Conservation (phyloP, 768 basidiomycete genomes). For the Lentinula guzmanii region DNA sequence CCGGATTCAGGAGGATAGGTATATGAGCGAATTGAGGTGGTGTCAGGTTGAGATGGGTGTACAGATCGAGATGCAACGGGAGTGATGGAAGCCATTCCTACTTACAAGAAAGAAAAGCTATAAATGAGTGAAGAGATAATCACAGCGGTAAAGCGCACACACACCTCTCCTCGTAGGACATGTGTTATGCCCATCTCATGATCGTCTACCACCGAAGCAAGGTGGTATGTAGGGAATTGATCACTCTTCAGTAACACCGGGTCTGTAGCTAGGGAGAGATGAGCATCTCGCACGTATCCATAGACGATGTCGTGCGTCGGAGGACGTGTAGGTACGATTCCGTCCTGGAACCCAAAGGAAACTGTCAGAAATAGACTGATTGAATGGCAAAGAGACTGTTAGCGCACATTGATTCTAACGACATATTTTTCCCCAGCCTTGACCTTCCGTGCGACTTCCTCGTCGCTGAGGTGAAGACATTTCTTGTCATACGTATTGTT, state of each 20-base stretch:
- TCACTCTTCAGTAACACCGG: conserved; percentile 92
- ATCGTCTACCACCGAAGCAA: conserved; percentile 95
- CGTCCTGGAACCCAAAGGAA: conserved; percentile 37
- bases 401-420: conserved; percentile 79
- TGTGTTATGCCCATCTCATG: conserved; percentile 95
- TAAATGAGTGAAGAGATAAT: not conserved
- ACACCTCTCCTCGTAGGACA: conserved; percentile 88
- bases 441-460: conserved; percentile 73
- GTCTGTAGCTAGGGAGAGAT: conserved; percentile 78
- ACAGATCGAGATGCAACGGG: conserved; percentile 86
- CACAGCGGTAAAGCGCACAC: conserved; percentile 6
- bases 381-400: not conserved
- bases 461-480: conserved; percentile 81
- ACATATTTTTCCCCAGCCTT: conserved; percentile 73
- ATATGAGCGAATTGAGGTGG: conserved; percentile 88
- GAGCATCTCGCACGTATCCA: conserved; percentile 65
- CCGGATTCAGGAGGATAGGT: conserved; percentile 82
- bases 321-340: conserved; percentile 44
- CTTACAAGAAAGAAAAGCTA: not conserved
- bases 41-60: conserved; percentile 64
- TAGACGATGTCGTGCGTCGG: conserved; percentile 69
- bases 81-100: conserved; percentile 97
- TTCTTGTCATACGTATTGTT: conserved; percentile 82
- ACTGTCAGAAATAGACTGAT: not conserved
- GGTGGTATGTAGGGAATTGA: conserved; percentile 90